Conservation (phyloP, 192 early-diverging fungal genomes). For the Jimgerdemannia lactiflua region DNA sequence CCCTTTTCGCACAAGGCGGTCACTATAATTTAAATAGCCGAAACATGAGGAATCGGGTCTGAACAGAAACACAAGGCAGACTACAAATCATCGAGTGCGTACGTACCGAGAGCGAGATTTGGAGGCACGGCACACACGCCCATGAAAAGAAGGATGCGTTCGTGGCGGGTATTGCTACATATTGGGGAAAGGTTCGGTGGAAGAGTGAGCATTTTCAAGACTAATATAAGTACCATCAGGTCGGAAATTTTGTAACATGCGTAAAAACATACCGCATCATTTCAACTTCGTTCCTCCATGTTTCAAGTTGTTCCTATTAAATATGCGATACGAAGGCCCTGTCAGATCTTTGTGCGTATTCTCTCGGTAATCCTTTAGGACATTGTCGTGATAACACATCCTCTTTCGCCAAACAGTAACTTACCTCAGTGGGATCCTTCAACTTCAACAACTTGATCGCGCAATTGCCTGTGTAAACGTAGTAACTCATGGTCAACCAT, state of each 20-base stretch:
- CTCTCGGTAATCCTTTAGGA: no score
- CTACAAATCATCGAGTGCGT: background rate
- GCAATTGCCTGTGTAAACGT: background rate
- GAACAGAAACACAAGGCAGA: background rate
- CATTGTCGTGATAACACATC: no score
- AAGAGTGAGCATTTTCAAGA: background rate
- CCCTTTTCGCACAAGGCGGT: constrained; percentile 2
- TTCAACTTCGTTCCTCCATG: constrained; percentile 1
- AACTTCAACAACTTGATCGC: background rate
- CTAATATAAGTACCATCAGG: background rate
- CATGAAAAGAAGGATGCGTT: constrained; percentile 4
- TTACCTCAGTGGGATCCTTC: background rate
- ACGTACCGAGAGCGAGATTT: constrained; percentile 3
- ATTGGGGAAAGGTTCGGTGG: background rate
- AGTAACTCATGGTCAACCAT: no score
- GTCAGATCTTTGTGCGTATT: no score
- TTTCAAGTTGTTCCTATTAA: background rate
- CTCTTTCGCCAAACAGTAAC: background rate
- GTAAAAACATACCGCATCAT: background rate
- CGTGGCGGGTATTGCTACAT: background rate
- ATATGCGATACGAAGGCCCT: background rate
- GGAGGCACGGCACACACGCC: constrained; percentile 1
- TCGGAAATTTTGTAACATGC: background rate
- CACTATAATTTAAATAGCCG: background rate
- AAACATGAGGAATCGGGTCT: background rate